Conservation (phyloP, 768 basidiomycete species). For the Xanthoconium stramineum region DNA sequence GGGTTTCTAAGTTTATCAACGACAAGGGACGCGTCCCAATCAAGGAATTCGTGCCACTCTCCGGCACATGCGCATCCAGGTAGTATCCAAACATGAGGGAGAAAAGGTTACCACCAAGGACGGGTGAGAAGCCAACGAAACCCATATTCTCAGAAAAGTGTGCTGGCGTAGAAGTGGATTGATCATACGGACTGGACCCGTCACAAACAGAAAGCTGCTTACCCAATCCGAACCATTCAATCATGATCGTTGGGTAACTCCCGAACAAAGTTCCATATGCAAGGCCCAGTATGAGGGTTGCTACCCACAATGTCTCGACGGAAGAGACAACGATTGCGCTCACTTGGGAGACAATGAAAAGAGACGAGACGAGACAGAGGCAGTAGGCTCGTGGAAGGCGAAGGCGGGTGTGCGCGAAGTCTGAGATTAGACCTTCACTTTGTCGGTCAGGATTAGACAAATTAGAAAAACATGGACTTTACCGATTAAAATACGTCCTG, state of each 20-base stretch:
- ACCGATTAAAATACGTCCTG: constrained; percentile 79
- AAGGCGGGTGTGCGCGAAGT: constrained; percentile 55
- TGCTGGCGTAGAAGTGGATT: constrained; percentile 31
- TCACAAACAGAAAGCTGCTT: constrained; percentile 23
- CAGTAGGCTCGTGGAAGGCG: constrained; percentile 65
- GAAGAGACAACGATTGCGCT: constrained; percentile 50
- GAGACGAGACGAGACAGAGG: constrained; percentile 57
- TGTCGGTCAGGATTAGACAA: not conserved
- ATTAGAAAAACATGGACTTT: not conserved
- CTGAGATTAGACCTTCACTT: constrained; percentile 60
- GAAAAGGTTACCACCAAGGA: constrained; percentile 77
- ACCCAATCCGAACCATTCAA: constrained; percentile 92
- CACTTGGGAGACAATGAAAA: constrained; percentile 74
- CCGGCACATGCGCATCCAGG: constrained; percentile 64
- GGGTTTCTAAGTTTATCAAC: not conserved
- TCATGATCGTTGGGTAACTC: constrained; percentile 66
- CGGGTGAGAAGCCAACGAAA: constrained; percentile 66
- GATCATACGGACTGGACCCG: no score
- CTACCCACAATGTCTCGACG: constrained; percentile 60
- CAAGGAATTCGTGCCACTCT: not conserved
- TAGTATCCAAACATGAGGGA: constrained; percentile 79
- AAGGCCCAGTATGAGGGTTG: constrained; percentile 33
- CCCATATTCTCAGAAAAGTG: constrained; percentile 90
- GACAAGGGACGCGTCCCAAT: not conserved
- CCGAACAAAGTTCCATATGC: constrained; percentile 76